These are phyloP conservation scores for Evansstolkia leycettana DNA, from an alignment of 495 filamentous ascomycete genomes.

Conservation along the genomic window DNA sequence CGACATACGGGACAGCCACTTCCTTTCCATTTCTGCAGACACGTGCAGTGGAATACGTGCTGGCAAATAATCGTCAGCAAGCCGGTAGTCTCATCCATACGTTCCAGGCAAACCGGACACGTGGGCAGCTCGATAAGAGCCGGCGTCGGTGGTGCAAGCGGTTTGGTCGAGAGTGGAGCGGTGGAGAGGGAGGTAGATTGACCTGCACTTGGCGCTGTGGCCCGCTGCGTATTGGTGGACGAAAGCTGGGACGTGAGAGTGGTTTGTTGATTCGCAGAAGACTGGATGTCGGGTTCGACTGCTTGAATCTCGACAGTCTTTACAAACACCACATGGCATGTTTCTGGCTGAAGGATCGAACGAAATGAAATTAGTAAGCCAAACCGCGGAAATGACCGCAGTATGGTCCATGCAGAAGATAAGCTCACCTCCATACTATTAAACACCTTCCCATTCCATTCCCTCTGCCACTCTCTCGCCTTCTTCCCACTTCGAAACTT, in stretches of 20 bases:
- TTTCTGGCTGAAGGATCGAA: slow-evolving; percentile 61
- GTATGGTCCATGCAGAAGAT: too few relatives aligned
- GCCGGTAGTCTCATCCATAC: slow-evolving; percentile 96
- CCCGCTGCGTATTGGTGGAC: slow-evolving; percentile 29
- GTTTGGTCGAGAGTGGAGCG: slow-evolving; percentile 54
- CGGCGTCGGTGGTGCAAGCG: slow-evolving; percentile 83
- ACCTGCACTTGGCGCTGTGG: slow-evolving; percentile 16
- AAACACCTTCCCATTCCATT: slow-evolving; percentile 92
- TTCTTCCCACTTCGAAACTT: slow-evolving; percentile 70
- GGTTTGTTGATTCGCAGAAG: slow-evolving; percentile 18
- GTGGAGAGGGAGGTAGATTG: slow-evolving; percentile 36
- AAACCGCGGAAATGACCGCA: too few relatives aligned
- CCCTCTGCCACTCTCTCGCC: slow-evolving; percentile 67
- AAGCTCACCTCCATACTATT: slow-evolving; percentile 78
- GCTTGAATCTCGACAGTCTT: slow-evolving; percentile 67
- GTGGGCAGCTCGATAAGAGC: slow-evolving; percentile 85
- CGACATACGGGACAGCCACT: slow-evolving; percentile 90
- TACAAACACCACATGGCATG: slow-evolving; percentile 91
- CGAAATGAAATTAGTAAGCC: slow-evolving; percentile 10
- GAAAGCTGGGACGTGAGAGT: slow-evolving; percentile 25
- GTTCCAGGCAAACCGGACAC: slow-evolving; percentile 90
- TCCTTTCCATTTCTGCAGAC: slow-evolving; percentile 92
- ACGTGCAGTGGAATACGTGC: slow-evolving; percentile 96
- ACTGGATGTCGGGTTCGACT: slow-evolving; percentile 14
- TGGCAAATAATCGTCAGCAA: slow-evolving; percentile 93